These are phyloP conservation scores for Entrophospora sp. DNA, from an alignment of 192 early-diverging fungal genomes.

Conservation along the genomic window DNA sequence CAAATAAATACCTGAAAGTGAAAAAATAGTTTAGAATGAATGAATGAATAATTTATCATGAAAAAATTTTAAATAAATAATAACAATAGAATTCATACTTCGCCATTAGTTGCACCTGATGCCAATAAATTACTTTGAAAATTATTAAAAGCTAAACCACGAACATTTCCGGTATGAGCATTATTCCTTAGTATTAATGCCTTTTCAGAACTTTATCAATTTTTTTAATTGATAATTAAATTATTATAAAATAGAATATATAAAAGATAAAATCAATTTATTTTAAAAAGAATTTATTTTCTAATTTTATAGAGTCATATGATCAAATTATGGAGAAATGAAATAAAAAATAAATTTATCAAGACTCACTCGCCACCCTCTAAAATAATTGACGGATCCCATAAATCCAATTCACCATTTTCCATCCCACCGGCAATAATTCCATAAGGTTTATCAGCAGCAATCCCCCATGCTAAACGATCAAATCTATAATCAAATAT, in stretches of 20 bases:
- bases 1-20: conserved; percentile 75
- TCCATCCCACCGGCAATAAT: conserved; percentile 92
- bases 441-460: conserved; percentile 49
- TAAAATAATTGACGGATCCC: conserved; percentile 70
- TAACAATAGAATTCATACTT: no score
- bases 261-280: background rate
- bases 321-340: no score
- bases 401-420: conserved; percentile 82
- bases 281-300: no score
- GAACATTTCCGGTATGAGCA: conserved; percentile 78
- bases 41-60: background rate
- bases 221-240: no score
- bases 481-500: conserved; percentile 61
- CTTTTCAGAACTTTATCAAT: conserved; percentile 32
- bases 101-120: conserved; percentile 79
- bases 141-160: conserved; percentile 86
- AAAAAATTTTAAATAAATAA: background rate
- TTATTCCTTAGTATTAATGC: conserved; percentile 56
- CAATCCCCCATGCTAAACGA: conserved; percentile 72
- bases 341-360: no score
- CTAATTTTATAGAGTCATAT: no score
- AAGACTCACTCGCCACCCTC: conserved; percentile 45
- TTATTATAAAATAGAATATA: no score
- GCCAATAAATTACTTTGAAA: conserved; percentile 78
- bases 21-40: background rate